Evolutionary conservation across 257 asterid species (phyloP).

Genomic region (Solanum pinnatisectum): DNA sequence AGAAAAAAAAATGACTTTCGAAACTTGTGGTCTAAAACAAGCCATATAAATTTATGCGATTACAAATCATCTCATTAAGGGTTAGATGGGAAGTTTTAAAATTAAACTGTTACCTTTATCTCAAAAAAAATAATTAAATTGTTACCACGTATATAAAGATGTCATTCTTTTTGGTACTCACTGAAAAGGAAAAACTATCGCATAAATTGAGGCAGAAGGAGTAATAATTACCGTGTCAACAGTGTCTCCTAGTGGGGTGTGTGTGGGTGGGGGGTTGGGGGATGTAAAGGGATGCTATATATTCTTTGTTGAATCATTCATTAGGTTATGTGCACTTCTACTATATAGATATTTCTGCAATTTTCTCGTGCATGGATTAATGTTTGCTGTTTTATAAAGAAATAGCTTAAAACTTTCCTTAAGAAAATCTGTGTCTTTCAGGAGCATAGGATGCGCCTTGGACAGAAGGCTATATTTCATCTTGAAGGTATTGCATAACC

Average conservation of each 20-base stretch:
- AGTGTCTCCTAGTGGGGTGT: not conserved
- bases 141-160: too few relatives aligned
- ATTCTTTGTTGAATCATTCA: not conserved
- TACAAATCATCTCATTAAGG: not conserved
- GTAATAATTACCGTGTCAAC: not conserved
- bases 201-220: not conserved
- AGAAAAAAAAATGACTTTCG: not conserved
- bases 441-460: slow-evolving; percentile 91
- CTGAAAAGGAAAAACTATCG: not conserved
- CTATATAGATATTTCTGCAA: not conserved
- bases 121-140: too few relatives aligned
- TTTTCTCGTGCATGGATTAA: not conserved
- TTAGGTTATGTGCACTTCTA: not conserved
- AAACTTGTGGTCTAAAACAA: not conserved
- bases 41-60: not conserved
- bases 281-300: not conserved
- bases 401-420: not conserved
- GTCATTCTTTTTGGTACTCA: not conserved
- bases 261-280: not conserved
- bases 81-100: not conserved
- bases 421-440: slow-evolving; percentile 17
- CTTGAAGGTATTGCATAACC: slow-evolving; percentile 66
- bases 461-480: slow-evolving; percentile 97
- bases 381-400: not conserved
- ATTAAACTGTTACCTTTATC: not conserved